These are phyloP conservation scores for Ophiosphaerella narmari DNA, from an alignment of 2,329 filamentous ascomycete species.

Conservation along the genomic window DNA sequence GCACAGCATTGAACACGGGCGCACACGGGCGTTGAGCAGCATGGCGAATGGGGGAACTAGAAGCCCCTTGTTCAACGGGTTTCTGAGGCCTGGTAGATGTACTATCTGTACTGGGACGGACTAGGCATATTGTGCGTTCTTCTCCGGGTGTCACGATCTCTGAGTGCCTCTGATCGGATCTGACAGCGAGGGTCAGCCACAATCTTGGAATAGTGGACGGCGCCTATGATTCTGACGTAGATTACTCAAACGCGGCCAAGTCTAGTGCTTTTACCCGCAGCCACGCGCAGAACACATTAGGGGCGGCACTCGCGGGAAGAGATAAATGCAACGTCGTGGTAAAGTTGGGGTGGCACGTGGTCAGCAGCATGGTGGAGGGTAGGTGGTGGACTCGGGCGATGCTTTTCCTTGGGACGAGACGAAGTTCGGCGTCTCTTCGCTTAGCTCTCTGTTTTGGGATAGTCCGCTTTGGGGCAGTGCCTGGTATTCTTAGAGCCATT, in stretches of 20 bases:
- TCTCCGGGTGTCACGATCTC: slow-evolving; percentile 20
- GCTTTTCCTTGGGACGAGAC: too few relatives aligned
- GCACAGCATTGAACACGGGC: slow-evolving; percentile 6
- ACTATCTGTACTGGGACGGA: slow-evolving; percentile 12
- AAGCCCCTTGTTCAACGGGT: slow-evolving; percentile 15
- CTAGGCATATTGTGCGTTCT: slow-evolving; percentile 21
- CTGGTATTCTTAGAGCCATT: slow-evolving; percentile 6
- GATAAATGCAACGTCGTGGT: background rate
- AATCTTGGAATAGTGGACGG: slow-evolving; percentile 28
- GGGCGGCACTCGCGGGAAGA: slow-evolving; percentile 4
- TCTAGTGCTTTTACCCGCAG: slow-evolving; percentile 3
- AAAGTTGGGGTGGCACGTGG: background rate
- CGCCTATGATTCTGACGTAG: slow-evolving; percentile 26
- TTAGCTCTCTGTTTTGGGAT: slow-evolving; percentile 3
- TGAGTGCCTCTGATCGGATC: slow-evolving; percentile 29
- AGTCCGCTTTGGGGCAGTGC: slow-evolving; percentile 10
- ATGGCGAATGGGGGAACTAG: slow-evolving; percentile 6
- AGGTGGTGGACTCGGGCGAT: too few relatives aligned
- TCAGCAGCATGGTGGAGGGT: background rate
- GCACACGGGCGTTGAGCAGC: slow-evolving; percentile 1
- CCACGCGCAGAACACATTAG: background rate
- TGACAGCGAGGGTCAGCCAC: slow-evolving; percentile 36
- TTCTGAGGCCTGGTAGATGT: slow-evolving; percentile 16
- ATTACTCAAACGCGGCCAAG: slow-evolving; percentile 22
- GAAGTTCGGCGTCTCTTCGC: slow-evolving; percentile 1